Base-by-base conservation (phyloP, 1,139 yeast genomes). In the Pichia sp. region DNA sequence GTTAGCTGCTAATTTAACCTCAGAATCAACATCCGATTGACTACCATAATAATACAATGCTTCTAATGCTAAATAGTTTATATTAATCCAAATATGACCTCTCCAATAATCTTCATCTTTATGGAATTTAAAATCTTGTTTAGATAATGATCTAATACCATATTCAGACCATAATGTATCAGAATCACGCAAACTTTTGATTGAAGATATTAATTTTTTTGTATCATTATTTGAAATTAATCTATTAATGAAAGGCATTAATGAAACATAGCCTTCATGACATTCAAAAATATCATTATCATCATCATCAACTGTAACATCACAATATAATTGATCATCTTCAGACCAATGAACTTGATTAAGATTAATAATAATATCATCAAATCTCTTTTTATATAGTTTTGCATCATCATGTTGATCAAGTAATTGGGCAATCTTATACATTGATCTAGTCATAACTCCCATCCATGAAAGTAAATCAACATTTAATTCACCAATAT, bases 391-490 rank as follows among this genome's bases (percentile, higher is more conserved):
- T 12, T 67, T 58, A 58, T 78, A 90, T 42, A 64, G 62, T 25
- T 59, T 59, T 9, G 73, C 74, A 57, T 89, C 97, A 2, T 76
- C 80, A 0, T 64, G 58, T 42, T 74, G 68, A 0, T 73, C 82
- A 35, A 89, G 66, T n/a, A 82, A 65, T 37, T 67, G 69, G 0
- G 97, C 94, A 52, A 92, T 78, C 46, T 77, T 71, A 53, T 77
- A 78, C 80, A 94, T 80, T 0, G 96, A 78, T 52, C 81, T 72
- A 0, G 96, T 78, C 95, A 92, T 87, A 22, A 86, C 81, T 9
- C 96, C 97, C 48, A 92, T 78, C 99, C 99, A 92, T 10, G 95
- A 74, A 42, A 90, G 68, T 47, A 92, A 70, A 61, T 92, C 99
- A 27, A 94, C 92, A 57, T 92, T 87, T 42, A 92, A 69, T 64